phyloP scores from a whole-genome alignment of 495 filamentous ascomycete genomes.

The Talaromyces proteolyticus region DNA sequence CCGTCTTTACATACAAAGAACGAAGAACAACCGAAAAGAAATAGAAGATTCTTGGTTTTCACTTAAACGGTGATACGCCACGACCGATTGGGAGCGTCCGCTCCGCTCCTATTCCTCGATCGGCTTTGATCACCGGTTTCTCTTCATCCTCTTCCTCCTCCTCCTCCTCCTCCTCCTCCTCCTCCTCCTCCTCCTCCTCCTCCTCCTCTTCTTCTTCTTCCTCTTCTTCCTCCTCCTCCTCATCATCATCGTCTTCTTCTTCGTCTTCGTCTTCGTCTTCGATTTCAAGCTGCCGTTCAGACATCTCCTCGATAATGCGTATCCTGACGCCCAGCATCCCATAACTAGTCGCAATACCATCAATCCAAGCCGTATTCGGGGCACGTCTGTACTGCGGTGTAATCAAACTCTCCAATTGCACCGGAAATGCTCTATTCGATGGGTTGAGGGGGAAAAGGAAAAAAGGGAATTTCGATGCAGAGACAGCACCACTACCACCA shows the following conservation, averaged over 20 bases:
- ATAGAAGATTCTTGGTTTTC: no score
- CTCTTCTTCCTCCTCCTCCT: not conserved
- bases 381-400: slow-evolving; percentile 13
- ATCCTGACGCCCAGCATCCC: slow-evolving; percentile 20
- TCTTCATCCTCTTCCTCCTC: no score
- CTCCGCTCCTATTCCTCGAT: no score
- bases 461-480: not conserved
- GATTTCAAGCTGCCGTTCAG: not conserved
- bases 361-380: slow-evolving; percentile 23
- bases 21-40: no score
- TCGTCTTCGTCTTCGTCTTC: not conserved
- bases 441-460: slow-evolving; percentile 10
- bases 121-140: no score
- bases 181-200: not conserved
- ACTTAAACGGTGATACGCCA: no score
- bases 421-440: slow-evolving; percentile 9
- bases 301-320: slow-evolving; percentile 7
- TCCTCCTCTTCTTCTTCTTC: not conserved
- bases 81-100: no score
- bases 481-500: no score
- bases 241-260: not conserved
- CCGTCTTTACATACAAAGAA: no score
- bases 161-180: not conserved
- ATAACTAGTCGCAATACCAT: slow-evolving; percentile 20
- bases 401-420: slow-evolving; percentile 16